Conservation (phyloP, 352 stramenopile species). For the Globisporangium parvum region DNA sequence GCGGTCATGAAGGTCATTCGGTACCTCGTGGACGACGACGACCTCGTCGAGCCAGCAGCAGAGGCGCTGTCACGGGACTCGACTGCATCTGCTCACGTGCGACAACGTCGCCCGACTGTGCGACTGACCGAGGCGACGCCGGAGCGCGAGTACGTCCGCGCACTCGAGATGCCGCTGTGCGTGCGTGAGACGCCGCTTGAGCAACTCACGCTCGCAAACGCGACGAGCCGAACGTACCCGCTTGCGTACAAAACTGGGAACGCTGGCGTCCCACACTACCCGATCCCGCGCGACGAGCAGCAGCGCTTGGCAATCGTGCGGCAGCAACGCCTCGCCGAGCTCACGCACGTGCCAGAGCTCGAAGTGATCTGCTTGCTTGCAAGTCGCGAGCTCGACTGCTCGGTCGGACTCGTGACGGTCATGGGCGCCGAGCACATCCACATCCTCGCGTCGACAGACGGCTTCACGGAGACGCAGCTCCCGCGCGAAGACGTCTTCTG, state of each 20-base stretch:
- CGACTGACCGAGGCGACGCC: conserved; percentile 3
- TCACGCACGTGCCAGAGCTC: conserved; percentile 35
- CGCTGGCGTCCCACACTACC: background rate
- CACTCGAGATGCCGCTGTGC: conserved; percentile 7
- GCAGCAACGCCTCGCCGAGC: conserved; percentile 16
- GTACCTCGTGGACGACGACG: conserved; percentile 33
- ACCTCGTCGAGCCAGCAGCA: background rate
- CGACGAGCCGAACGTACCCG: conserved; percentile 8
- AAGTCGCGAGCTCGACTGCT: conserved; percentile 28
- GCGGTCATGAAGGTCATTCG: conserved; percentile 38
- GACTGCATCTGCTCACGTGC: no score
- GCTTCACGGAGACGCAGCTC: conserved; percentile 19
- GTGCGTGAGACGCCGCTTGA: conserved; percentile 7
- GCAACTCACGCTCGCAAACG: conserved; percentile 5
- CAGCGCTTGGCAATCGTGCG: conserved; percentile 29
- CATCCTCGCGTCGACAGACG: conserved; percentile 33
- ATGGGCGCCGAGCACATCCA: conserved; percentile 32
- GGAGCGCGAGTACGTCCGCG: conserved; percentile 11
- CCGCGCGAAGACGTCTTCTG: conserved; percentile 46
- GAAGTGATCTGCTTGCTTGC: conserved; percentile 44
- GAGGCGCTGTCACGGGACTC: background rate
- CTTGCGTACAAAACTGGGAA: background rate
- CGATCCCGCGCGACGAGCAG: conserved; percentile 8
- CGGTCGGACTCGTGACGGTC: conserved; percentile 39
- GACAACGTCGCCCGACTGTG: background rate